Conservation (phyloP, 208 protist genomes). For the Leishmania arabica region DNA sequence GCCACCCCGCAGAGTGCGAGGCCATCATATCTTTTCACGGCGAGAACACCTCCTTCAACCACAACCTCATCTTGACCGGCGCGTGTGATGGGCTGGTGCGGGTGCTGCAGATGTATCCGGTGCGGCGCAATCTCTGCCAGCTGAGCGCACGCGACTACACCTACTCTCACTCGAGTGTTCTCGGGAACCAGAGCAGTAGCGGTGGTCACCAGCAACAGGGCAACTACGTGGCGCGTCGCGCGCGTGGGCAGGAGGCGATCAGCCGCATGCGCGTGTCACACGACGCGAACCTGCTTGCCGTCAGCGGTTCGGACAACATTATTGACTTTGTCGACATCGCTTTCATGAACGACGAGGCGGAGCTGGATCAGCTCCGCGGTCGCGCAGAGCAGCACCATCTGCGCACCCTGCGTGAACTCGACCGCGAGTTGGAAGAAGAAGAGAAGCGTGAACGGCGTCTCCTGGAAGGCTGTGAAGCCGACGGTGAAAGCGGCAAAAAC, state of each 20-base stretch:
- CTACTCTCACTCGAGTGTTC: constrained; percentile 69
- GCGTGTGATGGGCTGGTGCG: constrained; percentile 87
- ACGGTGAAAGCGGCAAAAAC: not conserved
- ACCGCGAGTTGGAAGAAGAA: constrained; percentile 50
- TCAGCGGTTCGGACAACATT: constrained; percentile 76
- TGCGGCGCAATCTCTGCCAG: constrained; percentile 86
- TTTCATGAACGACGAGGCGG: constrained; percentile 78
- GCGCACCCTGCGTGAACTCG: constrained; percentile 65
- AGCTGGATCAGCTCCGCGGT: constrained; percentile 72
- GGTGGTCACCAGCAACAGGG: constrained; percentile 31
- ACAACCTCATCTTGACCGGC: constrained; percentile 90
- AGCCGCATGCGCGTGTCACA: constrained; percentile 73
- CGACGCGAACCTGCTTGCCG: constrained; percentile 77
- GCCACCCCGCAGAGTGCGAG: constrained; percentile 85
- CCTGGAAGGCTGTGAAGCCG: constrained; percentile 8
- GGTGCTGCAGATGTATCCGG: constrained; percentile 89
- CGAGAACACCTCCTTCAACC: constrained; percentile 80
- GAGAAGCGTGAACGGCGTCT: constrained; percentile 31
- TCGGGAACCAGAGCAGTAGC: constrained; percentile 31
- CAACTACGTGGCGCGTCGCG: constrained; percentile 47
- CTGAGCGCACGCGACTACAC: constrained; percentile 86
- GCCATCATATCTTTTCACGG: constrained; percentile 85
- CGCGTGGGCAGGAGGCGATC: constrained; percentile 76
- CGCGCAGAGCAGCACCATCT: constrained; percentile 83
- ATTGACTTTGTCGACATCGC: constrained; percentile 91